Percentiles rank a stretch among this genome's conserved stretches.
Conservation (phyloP, 2,329 filamentous ascomycete species). For the Macrophomina phaseolina region DNA sequence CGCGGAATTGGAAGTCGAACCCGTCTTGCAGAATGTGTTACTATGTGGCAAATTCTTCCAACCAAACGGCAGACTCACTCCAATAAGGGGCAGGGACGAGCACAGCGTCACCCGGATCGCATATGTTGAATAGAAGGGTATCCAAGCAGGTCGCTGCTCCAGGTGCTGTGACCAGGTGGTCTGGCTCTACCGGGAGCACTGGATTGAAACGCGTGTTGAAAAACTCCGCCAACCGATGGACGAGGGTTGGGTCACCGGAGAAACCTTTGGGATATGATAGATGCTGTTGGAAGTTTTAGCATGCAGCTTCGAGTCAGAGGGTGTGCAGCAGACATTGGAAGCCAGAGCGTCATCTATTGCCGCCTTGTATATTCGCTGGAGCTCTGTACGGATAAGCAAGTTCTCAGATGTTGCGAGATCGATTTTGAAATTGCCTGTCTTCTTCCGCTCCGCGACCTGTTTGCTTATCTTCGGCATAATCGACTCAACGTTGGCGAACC, state of each 20-base stretch:
- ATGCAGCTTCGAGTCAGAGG: background rate
- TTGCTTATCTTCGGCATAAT: conserved; percentile 33
- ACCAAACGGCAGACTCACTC: conserved; percentile 30
- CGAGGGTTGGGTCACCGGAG: conserved; percentile 32
- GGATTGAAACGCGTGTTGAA: conserved; percentile 40
- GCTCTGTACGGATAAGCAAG: conserved; percentile 32
- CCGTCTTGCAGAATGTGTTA: conserved; percentile 28
- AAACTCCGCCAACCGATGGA: conserved; percentile 31
- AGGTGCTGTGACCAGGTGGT: conserved; percentile 33
- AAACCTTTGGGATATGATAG: conserved; percentile 33
- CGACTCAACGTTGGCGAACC: conserved; percentile 29
- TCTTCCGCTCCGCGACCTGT: conserved; percentile 28
- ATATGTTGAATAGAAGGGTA: conserved; percentile 41
- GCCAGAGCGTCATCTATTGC: conserved; percentile 27
- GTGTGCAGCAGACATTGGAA: background rate
- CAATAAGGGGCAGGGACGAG: conserved; percentile 41
- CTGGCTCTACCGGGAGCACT: conserved; percentile 30
- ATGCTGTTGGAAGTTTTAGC: conserved; percentile 22
- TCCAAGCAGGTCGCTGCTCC: conserved; percentile 34
- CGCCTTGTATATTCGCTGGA: conserved; percentile 31
- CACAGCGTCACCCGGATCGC: conserved; percentile 42
- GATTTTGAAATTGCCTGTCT: conserved; percentile 28
- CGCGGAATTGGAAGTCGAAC: conserved; percentile 32
- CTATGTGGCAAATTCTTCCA: too few species aligned
- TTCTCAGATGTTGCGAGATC: conserved; percentile 37